A percentile compares a stretch with the other conserved stretches of the same genome.
These are phyloP conservation scores for Monosporascus sp. DNA, from an alignment of 2,329 filamentous ascomycete species.

Conservation along the genomic window DNA sequence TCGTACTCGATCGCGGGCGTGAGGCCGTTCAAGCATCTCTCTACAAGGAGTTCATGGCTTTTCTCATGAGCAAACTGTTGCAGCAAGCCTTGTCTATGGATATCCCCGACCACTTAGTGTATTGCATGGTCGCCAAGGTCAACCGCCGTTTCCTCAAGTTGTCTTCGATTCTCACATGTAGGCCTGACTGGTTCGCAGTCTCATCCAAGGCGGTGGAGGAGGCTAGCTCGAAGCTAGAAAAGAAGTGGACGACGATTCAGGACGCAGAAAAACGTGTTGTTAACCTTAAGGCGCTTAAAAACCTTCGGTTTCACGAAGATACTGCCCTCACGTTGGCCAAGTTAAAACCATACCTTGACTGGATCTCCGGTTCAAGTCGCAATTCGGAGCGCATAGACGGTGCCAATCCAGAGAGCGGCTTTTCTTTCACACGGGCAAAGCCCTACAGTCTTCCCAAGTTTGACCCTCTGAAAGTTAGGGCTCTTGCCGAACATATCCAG, in stretches of 20 bases:
- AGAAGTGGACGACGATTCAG: background rate
- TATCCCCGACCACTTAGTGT: background rate
- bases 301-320: background rate
- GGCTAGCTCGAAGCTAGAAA: background rate
- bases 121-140: slow-evolving; percentile 4
- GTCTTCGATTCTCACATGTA: background rate
- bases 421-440: background rate
- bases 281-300: background rate
- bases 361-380: background rate
- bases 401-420: background rate
- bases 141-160: slow-evolving; percentile 1
- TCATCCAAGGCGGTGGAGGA: background rate
- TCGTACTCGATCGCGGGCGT: background rate
- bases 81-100: background rate
- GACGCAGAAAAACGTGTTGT: background rate
- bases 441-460: background rate
- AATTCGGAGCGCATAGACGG: background rate
- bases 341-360: background rate
- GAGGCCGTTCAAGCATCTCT: background rate
- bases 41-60: slow-evolving; percentile 1
- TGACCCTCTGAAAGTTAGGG: background rate
- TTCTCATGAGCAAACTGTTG: background rate
- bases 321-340: background rate
- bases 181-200: background rate
- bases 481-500: background rate